Percentiles rank a stretch among this genome's conserved stretches.
phyloP scores from a whole-genome alignment of 495 filamentous ascomycete genomes.

The Tuber magnatum region DNA sequence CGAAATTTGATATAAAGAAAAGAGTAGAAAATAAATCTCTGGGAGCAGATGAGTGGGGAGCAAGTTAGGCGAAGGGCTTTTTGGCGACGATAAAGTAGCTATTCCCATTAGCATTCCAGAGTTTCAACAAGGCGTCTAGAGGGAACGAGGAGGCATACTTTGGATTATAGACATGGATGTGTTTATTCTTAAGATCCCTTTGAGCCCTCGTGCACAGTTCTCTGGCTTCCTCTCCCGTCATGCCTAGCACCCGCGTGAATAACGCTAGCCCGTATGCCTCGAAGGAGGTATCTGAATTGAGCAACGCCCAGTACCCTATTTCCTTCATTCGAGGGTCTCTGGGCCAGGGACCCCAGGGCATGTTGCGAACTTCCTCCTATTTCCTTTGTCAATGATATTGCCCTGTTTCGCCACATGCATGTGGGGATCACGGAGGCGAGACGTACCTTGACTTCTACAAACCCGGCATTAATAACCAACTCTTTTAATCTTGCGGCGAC shows the following conservation, averaged over 20 bases:
- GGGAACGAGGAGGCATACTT: constrained; percentile 14
- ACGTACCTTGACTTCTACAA: constrained; percentile 26
- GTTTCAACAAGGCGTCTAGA: background rate
- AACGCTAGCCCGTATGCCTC: constrained; percentile 37
- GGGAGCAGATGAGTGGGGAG: background rate
- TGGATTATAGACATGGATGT: constrained; percentile 31
- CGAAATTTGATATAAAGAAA: background rate
- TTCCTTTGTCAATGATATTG: background rate
- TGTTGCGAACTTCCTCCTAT: constrained; percentile 18
- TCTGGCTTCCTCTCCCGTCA: constrained; percentile 25
- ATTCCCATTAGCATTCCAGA: background rate
- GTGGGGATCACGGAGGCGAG: background rate
- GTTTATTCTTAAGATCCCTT: constrained; percentile 23
- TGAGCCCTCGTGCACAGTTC: constrained; percentile 22
- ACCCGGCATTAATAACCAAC: constrained; percentile 18
- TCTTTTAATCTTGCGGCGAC: constrained; percentile 15
- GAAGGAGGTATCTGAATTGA: constrained; percentile 29
- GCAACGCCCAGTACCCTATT: constrained; percentile 27
- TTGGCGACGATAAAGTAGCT: constrained; percentile 26
- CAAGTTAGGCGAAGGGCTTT: constrained; percentile 9
- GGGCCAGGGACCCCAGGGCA: constrained; percentile 31
- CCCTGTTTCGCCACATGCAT: background rate
- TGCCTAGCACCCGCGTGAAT: constrained; percentile 32
- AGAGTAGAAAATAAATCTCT: background rate
- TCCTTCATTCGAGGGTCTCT: constrained; percentile 33